Percentiles rank a stretch among this genome's conserved stretches.
These are phyloP conservation scores for Eutypa lata DNA, from an alignment of 2,329 filamentous ascomycete genomes.

Conservation along the genomic window DNA sequence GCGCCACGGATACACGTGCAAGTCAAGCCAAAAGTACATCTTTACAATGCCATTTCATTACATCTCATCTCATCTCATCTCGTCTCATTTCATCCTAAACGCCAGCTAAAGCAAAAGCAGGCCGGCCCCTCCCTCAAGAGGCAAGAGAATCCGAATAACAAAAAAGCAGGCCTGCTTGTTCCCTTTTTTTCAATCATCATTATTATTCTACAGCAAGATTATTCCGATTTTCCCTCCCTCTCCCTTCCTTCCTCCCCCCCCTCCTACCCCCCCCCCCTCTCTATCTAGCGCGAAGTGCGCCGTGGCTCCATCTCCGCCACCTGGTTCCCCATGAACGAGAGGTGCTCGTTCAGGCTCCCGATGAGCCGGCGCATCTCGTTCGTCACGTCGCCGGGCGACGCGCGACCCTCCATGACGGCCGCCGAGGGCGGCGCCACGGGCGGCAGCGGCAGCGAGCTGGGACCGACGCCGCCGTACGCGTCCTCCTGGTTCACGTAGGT, in stretches of 20 bases:
- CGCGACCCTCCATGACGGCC: conserved; percentile 53
- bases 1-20: no score
- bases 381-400: conserved; percentile 48
- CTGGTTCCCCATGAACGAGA: conserved; percentile 43
- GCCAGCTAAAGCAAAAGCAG: no score
- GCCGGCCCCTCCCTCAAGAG: no score
- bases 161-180: background rate
- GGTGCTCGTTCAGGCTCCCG: conserved; percentile 47
- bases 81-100: no score
- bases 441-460: conserved; percentile 17
- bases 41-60: no score
- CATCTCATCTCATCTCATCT: no score
- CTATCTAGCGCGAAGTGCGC: conserved; percentile 6
- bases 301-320: conserved; percentile 37
- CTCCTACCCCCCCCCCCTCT: no score
- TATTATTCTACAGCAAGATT: no score
- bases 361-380: conserved; percentile 49
- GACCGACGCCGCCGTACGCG: conserved; percentile 3
- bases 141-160: no score
- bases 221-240: background rate
- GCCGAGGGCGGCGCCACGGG: conserved; percentile 45
- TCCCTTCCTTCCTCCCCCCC: background rate
- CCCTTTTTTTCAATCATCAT: background rate
- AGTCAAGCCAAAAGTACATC: no score
- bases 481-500: conserved; percentile 9